Conservation (phyloP, 495 filamentous ascomycete genomes). For the Xylaria palmicola region DNA sequence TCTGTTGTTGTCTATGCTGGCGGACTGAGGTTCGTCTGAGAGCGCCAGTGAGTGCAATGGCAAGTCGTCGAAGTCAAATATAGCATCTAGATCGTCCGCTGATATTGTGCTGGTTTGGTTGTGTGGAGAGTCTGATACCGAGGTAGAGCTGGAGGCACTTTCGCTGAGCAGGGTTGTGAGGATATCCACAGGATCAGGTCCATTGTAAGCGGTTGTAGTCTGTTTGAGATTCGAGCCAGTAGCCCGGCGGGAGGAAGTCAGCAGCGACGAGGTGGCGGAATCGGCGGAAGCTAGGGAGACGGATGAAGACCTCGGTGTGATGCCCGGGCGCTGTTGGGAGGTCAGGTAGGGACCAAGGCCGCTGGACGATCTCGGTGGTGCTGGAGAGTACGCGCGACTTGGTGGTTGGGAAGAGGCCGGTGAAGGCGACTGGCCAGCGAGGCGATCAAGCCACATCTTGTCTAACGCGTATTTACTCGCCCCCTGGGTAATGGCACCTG, state of each 20-base stretch:
- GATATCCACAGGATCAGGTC: conserved; percentile 70
- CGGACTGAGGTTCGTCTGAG: conserved; percentile 38
- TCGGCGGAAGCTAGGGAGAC: conserved; percentile 68
- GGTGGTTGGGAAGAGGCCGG: conserved; percentile 52
- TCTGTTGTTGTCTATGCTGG: conserved; percentile 51
- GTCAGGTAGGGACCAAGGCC: conserved; percentile 55
- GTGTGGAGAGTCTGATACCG: not conserved
- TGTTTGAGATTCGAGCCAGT: conserved; percentile 69
- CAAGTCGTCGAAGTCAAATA: conserved; percentile 77
- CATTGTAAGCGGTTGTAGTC: conserved; percentile 51
- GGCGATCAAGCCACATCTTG: conserved; percentile 85
- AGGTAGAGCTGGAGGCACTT: conserved; percentile 15
- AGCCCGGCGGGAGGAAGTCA: conserved; percentile 56
- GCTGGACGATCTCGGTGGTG: conserved; percentile 61
- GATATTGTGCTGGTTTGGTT: conserved; percentile 30
- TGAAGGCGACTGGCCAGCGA: conserved; percentile 69
- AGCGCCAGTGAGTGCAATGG: conserved; percentile 70
- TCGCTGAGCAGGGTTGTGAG: conserved; percentile 69
- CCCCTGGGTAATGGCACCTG: conserved; percentile 1
- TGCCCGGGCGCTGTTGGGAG: conserved; percentile 54
- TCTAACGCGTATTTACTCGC: not conserved
- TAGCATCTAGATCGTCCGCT: conserved; percentile 43
- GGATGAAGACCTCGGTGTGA: conserved; percentile 59
- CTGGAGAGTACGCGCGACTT: conserved; percentile 68
- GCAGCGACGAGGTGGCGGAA: conserved; percentile 67